These are phyloP conservation scores for Aphanomyces invadans DNA, from an alignment of 352 stramenopile genomes.

Conservation along the genomic window DNA sequence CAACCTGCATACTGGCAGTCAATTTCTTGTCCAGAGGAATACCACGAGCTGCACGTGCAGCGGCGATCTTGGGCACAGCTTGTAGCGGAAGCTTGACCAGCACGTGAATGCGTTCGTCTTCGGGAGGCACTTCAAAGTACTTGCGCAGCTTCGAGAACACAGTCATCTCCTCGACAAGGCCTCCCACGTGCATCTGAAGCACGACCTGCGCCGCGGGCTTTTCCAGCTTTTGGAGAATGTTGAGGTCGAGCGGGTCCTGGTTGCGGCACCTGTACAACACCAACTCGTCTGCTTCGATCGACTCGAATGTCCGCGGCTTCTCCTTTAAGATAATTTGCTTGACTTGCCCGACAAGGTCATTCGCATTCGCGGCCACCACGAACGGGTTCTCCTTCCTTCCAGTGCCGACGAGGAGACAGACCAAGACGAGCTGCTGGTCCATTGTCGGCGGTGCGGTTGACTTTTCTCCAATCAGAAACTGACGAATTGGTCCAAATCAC, in stretches of 20 bases:
- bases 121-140: constrained; percentile 16
- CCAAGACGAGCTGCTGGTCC: constrained; percentile 15
- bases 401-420: constrained; percentile 16
- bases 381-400: constrained; percentile 21
- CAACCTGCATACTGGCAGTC: constrained; percentile 15
- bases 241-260: constrained; percentile 8
- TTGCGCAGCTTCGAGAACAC: constrained; percentile 23
- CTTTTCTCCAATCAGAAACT: constrained; percentile 13
- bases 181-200: constrained; percentile 20
- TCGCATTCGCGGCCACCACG: not conserved
- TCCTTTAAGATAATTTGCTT: constrained; percentile 20
- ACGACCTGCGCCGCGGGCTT: constrained; percentile 18
- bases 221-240: constrained; percentile 22
- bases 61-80: constrained; percentile 13
- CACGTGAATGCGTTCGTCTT: constrained; percentile 20
- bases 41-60: not conserved
- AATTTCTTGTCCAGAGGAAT: constrained; percentile 11
- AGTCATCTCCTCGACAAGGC: constrained; percentile 22
- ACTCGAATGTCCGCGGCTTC: constrained; percentile 14
- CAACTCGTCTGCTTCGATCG: constrained; percentile 18
- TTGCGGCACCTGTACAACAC: constrained; percentile 21
- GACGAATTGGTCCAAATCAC: not conserved
- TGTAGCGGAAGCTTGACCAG: constrained; percentile 17
- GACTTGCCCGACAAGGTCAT: constrained; percentile 10
- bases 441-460: not conserved